Conservation (phyloP, 805 yeast species). For the Wickerhamiella allomyrinae region DNA sequence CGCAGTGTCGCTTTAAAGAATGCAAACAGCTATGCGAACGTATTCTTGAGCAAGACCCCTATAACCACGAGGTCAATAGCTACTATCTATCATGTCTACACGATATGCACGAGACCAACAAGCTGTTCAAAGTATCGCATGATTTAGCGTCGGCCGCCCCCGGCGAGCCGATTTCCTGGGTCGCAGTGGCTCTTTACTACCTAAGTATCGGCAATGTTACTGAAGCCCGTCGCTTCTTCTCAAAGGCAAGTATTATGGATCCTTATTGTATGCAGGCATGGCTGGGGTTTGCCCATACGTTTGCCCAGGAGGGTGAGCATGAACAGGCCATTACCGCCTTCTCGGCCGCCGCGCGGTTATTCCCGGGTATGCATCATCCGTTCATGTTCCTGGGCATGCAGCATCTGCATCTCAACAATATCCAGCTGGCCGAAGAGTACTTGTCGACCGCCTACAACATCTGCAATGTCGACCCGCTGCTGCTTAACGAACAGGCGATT, state of each 20-base stretch:
- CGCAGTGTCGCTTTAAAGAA: slow-evolving; percentile 64
- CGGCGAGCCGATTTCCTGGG: slow-evolving; percentile 71
- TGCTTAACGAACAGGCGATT: slow-evolving; percentile 87
- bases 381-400: slow-evolving; percentile 91
- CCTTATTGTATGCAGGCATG: slow-evolving; percentile 92
- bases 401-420: slow-evolving; percentile 73
- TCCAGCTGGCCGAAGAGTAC: slow-evolving; percentile 75
- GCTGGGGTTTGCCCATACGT: slow-evolving; percentile 97
- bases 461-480: slow-evolving; percentile 73
- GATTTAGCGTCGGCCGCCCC: slow-evolving; percentile 77
- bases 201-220: slow-evolving; percentile 52
- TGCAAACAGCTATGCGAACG: slow-evolving; percentile 63
- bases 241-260: slow-evolving; percentile 74
- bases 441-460: slow-evolving; percentile 57
- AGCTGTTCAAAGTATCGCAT: slow-evolving; percentile 67
- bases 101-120: slow-evolving; percentile 72
- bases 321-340: slow-evolving; percentile 97
- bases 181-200: slow-evolving; percentile 84
- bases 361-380: slow-evolving; percentile 67
- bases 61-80: slow-evolving; percentile 59
- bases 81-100: slow-evolving; percentile 69
- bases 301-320: slow-evolving; percentile 96
- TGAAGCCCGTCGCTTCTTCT: slow-evolving; percentile 78
- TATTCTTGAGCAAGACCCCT: slow-evolving; percentile 37
- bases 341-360: slow-evolving; percentile 84